Base-by-base conservation (phyloP, 2,329 filamentous ascomycete genomes). In the Calonectria naviculata region DNA sequence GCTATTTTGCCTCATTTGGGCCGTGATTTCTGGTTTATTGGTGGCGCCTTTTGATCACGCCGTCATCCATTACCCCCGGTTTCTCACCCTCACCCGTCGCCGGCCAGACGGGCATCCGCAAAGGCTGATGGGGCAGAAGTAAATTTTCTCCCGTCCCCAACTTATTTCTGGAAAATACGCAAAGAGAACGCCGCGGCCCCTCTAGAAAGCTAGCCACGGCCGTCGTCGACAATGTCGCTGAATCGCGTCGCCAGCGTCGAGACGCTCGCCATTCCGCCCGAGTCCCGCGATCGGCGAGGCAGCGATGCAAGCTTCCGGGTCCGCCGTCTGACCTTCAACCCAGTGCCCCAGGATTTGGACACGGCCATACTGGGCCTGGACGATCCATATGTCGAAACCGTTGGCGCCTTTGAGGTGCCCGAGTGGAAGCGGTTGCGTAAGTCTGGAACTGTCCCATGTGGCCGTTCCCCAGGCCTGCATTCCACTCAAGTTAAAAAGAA, bases 341-440 rank as follows among this genome's bases (percentile, higher is more conserved):
- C 88, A 9, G 79, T 90, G 24, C 88, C 88, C 5, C 85, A 89
- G 66, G 84, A 85, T 68, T 89, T 86, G 85, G 84, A 89, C 75
- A 84, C 86, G 34, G 79, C 83, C 5, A 79, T 81, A 42, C 76
- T 80, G 60, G 81, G 82, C 19, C 76, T 83, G n/a, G 83, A 85
- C 34, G 83, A 84, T 68, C 74, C 68, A 5, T 60, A 64, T 46
- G 80, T 83, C n/a, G 84, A 86, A 60, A 84, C 87, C 6, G 83
- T 89, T 12, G 85, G 86, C 5, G 88, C 88, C 15, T 90, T 89
- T 71, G 86, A 89, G 74, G 87, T 90, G 31, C 86, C 88, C 34
- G 81, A 79, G 73, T 89, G 88, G 88, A 89, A 87, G 80, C 83
- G 88, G 74, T 79, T 88, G 65, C 80, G 88, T 89, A 80, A 79